Percentiles rank a stretch among this genome's conserved stretches.
Evolutionary conservation across 2,329 filamentous ascomycete species (phyloP).

Genomic region (Pseudocercospora vitis): DNA sequence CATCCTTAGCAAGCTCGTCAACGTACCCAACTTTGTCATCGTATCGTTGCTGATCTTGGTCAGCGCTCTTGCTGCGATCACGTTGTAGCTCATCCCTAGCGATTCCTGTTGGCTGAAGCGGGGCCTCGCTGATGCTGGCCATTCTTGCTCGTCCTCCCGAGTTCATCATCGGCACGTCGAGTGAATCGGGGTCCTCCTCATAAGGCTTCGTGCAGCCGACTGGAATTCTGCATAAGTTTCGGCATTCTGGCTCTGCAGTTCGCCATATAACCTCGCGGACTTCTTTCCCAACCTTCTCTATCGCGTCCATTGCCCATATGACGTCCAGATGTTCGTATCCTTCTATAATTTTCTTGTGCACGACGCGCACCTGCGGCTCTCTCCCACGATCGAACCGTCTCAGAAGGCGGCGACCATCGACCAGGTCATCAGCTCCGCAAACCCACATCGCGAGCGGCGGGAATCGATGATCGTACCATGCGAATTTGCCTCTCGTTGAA

Average conservation of each 20-base stretch:
- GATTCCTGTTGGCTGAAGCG: background rate
- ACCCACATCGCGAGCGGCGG: conserved; percentile 90
- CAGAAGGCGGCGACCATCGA: conserved; percentile 75
- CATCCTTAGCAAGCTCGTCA: conserved; percentile 12
- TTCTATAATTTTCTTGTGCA: conserved; percentile 79
- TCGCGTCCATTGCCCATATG: conserved; percentile 87
- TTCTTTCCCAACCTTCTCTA: conserved; percentile 79
- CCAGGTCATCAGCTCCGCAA: conserved; percentile 76
- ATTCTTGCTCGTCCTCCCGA: conserved; percentile 31
- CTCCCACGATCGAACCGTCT: conserved; percentile 71
- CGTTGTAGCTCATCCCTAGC: conserved; percentile 7
- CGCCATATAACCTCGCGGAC: conserved; percentile 81
- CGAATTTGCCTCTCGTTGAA: conserved; percentile 44
- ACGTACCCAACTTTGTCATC: conserved; percentile 18
- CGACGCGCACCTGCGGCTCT: conserved; percentile 77
- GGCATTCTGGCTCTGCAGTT: conserved; percentile 60
- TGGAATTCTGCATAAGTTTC: conserved; percentile 63
- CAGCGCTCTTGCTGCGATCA: conserved; percentile 16
- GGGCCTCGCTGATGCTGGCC: conserved; percentile 32
- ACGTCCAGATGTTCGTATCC: conserved; percentile 94
- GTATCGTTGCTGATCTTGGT: conserved; percentile 14
- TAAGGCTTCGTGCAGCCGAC: conserved; percentile 58
- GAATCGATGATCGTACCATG: conserved; percentile 79
- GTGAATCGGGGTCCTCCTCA: conserved; percentile 22
- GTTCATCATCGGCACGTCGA: conserved; percentile 34